A percentile compares a stretch with the other conserved stretches of the same genome.
Evolutionary conservation across 148 eudicot species (phyloP).

Genomic region (Spergularia marina): DNA sequence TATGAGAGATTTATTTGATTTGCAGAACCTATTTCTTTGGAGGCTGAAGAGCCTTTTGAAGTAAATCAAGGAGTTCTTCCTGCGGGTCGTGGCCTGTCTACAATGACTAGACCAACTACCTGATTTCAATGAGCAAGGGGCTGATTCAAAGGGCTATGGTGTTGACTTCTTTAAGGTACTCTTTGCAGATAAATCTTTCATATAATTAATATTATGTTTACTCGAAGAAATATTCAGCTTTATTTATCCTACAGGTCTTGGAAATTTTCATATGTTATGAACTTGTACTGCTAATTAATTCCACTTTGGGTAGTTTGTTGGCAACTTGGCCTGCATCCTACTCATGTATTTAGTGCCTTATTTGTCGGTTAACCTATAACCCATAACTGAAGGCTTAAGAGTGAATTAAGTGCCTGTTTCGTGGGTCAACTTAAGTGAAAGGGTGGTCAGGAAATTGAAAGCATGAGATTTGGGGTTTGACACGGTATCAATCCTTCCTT

Average conservation of each 20-base stretch:
- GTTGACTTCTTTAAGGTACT: constrained; percentile 7
- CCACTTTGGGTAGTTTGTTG: no score
- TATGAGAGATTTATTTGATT: background rate
- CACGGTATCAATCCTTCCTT: no score
- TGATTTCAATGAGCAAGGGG: constrained; percentile 20
- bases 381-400: no score
- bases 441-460: no score
- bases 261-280: background rate
- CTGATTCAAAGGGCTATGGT: constrained; percentile 3
- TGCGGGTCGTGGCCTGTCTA: constrained; percentile 73
- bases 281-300: no score
- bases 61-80: constrained; percentile 55
- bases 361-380: no score
- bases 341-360: no score
- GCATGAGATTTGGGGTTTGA: no score
- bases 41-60: constrained; percentile 54
- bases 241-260: background rate
- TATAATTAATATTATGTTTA: background rate
- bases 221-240: background rate
- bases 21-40: constrained; percentile 31
- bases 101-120: constrained; percentile 84
- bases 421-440: no score
- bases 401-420: no score
- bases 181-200: constrained; percentile 5
- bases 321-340: no score